A percentile compares a stretch with the other conserved stretches of the same genome.
Conservation (phyloP, 345 rosid genomes). For the Eucalyptus fibrosa region DNA sequence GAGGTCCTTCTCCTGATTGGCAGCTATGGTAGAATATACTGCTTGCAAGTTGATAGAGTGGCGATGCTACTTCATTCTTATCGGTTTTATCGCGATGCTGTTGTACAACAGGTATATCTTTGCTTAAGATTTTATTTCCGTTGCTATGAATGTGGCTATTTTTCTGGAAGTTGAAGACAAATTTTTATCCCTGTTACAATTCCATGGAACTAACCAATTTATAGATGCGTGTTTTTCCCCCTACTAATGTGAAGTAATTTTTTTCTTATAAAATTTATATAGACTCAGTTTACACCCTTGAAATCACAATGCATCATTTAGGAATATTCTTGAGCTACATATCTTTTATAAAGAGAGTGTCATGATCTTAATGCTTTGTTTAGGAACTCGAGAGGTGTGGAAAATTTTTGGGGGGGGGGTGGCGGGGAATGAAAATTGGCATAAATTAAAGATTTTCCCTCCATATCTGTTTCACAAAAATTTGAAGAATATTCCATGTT, state of each 20-base stretch:
- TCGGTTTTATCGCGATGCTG: conserved; percentile 95
- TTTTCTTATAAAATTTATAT: background rate
- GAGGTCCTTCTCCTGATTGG: conserved; percentile 1
- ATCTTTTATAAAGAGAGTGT: background rate
- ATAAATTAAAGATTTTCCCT: background rate
- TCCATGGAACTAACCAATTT: background rate
- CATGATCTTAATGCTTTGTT: background rate
- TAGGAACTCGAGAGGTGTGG: background rate
- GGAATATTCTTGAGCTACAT: background rate
- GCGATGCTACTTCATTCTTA: conserved; percentile 89
- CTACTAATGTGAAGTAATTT: background rate
- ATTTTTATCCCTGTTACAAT: background rate
- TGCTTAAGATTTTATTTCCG: background rate
- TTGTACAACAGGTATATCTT: conserved; percentile 65
- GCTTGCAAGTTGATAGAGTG: conserved; percentile 95
- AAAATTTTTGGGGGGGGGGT: background rate
- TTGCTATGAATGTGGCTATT: background rate
- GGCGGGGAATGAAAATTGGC: background rate
- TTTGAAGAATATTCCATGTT: background rate
- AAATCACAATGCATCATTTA: background rate
- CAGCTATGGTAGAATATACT: conserved; percentile 99
- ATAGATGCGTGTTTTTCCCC: background rate
- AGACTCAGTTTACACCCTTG: background rate
- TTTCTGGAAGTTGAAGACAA: background rate
- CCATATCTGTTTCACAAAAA: background rate